phyloP scores from a whole-genome alignment of 306 rosid genomes.

The Psophocarpus tetragonolobus region DNA sequence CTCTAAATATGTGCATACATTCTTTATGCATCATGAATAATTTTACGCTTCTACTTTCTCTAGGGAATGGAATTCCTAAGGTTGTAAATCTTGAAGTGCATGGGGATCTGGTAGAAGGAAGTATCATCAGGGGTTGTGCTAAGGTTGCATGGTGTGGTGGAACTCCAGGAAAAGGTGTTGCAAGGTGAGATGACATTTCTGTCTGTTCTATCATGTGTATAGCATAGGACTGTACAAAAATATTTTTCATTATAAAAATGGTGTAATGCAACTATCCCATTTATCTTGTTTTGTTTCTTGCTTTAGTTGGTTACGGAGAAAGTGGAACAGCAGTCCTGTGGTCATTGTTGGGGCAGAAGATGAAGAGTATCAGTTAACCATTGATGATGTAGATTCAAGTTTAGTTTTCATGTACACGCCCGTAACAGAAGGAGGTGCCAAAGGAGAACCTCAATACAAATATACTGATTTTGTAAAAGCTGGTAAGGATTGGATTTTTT shows the following conservation, averaged over 20 bases:
- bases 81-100: constrained; percentile 77
- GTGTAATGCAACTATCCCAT: constrained; percentile 20
- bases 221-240: neutral
- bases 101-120: constrained; percentile 91
- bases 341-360: constrained; percentile 95
- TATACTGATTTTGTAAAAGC: constrained; percentile 93
- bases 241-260: constrained; percentile 24
- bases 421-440: constrained; percentile 90
- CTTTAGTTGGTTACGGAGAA: constrained; percentile 92
- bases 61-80: constrained; percentile 89
- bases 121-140: constrained; percentile 69
- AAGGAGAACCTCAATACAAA: constrained; percentile 95
- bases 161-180: constrained; percentile 90
- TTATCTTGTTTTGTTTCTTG: constrained; percentile 24
- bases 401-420: constrained; percentile 99
- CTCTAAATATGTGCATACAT: constrained; percentile 7
- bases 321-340: constrained; percentile 94
- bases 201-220: neutral
- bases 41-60: constrained; percentile 17
- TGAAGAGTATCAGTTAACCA: constrained; percentile 69
- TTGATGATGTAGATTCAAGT: constrained; percentile 93
- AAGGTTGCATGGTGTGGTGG: constrained; percentile 98
- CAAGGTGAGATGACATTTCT: constrained; percentile 68
- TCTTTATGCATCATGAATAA: constrained; percentile 10
- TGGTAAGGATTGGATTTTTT: constrained; percentile 51